These are phyloP conservation scores for Cyclotella distinguenda DNA, from an alignment of 108 stramenopile species.

Conservation along the genomic window DNA sequence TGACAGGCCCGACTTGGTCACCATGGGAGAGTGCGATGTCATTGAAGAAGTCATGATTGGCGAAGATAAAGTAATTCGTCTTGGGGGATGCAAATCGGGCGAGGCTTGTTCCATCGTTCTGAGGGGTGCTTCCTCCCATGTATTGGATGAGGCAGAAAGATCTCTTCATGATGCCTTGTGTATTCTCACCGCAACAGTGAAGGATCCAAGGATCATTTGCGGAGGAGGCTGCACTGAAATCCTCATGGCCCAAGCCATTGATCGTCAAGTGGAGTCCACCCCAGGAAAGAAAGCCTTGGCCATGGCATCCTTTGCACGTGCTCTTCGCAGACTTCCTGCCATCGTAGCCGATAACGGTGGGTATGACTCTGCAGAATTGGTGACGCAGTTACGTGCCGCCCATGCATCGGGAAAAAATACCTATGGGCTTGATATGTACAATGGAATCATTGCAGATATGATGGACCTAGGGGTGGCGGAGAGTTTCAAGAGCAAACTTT, in stretches of 20 bases:
- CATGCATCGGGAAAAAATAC: constrained; percentile 84
- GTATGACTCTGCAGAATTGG: constrained; percentile 95
- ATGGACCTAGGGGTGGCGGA: constrained; percentile 94
- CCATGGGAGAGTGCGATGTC: constrained; percentile 91
- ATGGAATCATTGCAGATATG: constrained; percentile 95
- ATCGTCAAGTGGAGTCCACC: constrained; percentile 81
- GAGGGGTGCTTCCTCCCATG: constrained; percentile 93
- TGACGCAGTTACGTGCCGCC: constrained; percentile 93
- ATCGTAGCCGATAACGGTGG: constrained; percentile 99
- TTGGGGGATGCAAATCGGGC: constrained; percentile 93
- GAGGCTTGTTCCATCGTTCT: constrained; percentile 98
- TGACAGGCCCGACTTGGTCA: constrained; percentile 95
- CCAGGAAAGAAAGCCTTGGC: constrained; percentile 98
- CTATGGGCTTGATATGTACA: constrained; percentile 94
- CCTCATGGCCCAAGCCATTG: constrained; percentile 91
- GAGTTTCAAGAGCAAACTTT: constrained; percentile 93
- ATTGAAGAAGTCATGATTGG: constrained; percentile 95
- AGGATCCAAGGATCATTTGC: constrained; percentile 92
- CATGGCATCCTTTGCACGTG: constrained; percentile 96
- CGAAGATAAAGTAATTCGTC: constrained; percentile 95
- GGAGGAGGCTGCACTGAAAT: constrained; percentile 98
- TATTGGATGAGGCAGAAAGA: constrained; percentile 96
- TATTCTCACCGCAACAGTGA: constrained; percentile 93
- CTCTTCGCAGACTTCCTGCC: constrained; percentile 93
- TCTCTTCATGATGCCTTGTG: constrained; percentile 98